Evolutionary conservation across 768 basidiomycete species (phyloP), one percentile per base, ranked within the genome.

Genomic region (Suillus americanus): DNA sequence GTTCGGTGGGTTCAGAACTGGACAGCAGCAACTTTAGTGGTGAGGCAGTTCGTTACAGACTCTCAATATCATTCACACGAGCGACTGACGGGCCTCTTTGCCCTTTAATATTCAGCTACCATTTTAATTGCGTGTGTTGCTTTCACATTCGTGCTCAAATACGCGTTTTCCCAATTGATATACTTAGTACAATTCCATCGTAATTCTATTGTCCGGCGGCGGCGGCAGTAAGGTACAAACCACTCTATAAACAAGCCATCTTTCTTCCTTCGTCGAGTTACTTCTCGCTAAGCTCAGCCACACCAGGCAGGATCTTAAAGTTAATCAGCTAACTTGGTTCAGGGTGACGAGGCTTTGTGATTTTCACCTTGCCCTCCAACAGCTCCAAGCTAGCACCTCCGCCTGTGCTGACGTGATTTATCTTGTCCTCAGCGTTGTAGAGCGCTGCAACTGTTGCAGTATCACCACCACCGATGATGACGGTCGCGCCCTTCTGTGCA

Each of bases 361-460:
- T 6, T 66, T 81, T 72, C 71, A 94, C 95, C 89, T 99, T 99
- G 79, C 97, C 97, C 82, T 99, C 97, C 70, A 99, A 85, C 46
- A 99, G 85, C 78, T 99, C 97, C 65, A 99, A 86, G 74, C 90
- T 92, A 37, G 94, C 94, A 60, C 94, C 94, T 54, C 92, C 97
- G 67, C 97, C 97, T 43, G 97, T 99, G 76, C 92, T 94, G 71
- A 99, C 94, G 79, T 99, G 97, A 78, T 92, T 95, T 67, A 99
- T 82, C 76, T 94, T 88, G 70, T 90, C 88, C 77, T 99, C 97
- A 20, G 88, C 88, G 13, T 81, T 82, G 73, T 90, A 85, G 69
- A 96, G 88, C n/a, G 92, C 95, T 62, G 89, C 95, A 41, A 98
- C 85, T 6, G 97, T 98, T n/a, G 97, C 97, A 48, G 94, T 97